These are phyloP conservation scores for Coemansia sp. DNA, from an alignment of 192 early-diverging fungal genomes.

Conservation along the genomic window DNA sequence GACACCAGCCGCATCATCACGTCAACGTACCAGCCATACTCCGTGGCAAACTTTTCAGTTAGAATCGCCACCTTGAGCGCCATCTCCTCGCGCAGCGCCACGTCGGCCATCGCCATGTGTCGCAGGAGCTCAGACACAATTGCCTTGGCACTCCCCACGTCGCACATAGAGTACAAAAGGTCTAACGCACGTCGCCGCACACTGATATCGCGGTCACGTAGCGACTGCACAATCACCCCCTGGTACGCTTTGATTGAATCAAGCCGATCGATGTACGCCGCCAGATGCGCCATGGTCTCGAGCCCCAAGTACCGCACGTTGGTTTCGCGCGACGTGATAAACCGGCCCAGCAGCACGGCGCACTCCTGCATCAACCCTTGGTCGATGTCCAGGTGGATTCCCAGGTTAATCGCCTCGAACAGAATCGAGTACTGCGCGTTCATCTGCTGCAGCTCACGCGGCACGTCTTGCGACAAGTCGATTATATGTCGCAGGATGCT, in stretches of 20 bases:
- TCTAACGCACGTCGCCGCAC: conserved; percentile 93
- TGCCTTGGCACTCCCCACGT: conserved; percentile 74
- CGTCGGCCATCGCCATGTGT: conserved; percentile 86
- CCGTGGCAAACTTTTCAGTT: conserved; percentile 95
- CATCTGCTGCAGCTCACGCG: conserved; percentile 95
- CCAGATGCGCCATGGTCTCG: conserved; percentile 97
- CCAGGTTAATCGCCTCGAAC: conserved; percentile 96
- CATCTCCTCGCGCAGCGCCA: conserved; percentile 93
- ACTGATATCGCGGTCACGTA: conserved; percentile 97
- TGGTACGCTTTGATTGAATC: conserved; percentile 83
- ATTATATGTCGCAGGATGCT: conserved; percentile 79
- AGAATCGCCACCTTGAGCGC: conserved; percentile 98
- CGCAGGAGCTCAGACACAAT: conserved; percentile 92
- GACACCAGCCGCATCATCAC: conserved; percentile 94
- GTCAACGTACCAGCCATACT: conserved; percentile 99
- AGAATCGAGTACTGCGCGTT: conserved; percentile 97
- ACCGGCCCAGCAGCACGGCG: conserved; percentile 76
- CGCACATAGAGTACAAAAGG: conserved; percentile 97
- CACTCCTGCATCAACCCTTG: conserved; percentile 85
- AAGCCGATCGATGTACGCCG: conserved; percentile 76
- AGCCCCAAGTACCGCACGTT: conserved; percentile 96
- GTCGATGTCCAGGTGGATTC: conserved; percentile 88
- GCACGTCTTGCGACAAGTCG: conserved; percentile 79
- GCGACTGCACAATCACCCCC: conserved; percentile 83
- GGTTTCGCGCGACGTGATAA: conserved; percentile 94